These are phyloP conservation scores for Ascochyta rabiei DNA, from an alignment of 2,329 filamentous ascomycete species.

Conservation along the genomic window DNA sequence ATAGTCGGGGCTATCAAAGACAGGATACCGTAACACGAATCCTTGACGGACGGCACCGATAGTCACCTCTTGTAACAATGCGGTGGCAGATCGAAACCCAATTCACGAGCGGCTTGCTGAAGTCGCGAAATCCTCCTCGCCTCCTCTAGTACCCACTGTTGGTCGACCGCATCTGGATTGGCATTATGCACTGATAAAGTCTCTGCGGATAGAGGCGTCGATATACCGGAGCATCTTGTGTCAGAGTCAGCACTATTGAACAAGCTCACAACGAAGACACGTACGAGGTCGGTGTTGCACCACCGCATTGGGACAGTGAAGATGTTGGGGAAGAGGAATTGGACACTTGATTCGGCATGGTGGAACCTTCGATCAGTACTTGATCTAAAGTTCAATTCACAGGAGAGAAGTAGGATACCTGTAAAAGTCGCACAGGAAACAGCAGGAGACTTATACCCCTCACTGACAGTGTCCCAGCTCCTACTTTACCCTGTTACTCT, in stretches of 20 bases:
- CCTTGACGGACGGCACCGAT: not conserved
- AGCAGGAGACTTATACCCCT: constrained; percentile 1
- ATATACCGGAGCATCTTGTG: not conserved
- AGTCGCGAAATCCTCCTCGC: constrained; percentile 1
- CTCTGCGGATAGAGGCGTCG: constrained; percentile 4
- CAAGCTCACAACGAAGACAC: not conserved
- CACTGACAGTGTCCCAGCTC: not conserved
- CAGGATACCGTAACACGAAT: constrained; percentile 27
- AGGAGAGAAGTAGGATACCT: not conserved
- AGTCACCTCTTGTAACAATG: constrained; percentile 7
- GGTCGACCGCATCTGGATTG: not conserved
- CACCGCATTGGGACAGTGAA: not conserved
- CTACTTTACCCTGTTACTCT: not conserved
- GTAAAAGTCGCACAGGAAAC: not conserved
- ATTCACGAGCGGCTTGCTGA: constrained; percentile 8
- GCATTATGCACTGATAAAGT: constrained; percentile 1
- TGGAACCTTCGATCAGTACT: not conserved
- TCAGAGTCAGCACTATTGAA: not conserved
- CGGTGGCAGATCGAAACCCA: constrained; percentile 9
- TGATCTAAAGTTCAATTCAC: too few relatives aligned
- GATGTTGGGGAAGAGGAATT: not conserved
- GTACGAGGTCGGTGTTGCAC: not conserved
- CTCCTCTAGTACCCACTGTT: constrained; percentile 9
- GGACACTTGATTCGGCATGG: not conserved
- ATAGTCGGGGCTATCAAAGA: constrained; percentile 49